Evolutionary conservation across 441 rosid species (phyloP).

Genomic region (Dalechampia spathulata): DNA sequence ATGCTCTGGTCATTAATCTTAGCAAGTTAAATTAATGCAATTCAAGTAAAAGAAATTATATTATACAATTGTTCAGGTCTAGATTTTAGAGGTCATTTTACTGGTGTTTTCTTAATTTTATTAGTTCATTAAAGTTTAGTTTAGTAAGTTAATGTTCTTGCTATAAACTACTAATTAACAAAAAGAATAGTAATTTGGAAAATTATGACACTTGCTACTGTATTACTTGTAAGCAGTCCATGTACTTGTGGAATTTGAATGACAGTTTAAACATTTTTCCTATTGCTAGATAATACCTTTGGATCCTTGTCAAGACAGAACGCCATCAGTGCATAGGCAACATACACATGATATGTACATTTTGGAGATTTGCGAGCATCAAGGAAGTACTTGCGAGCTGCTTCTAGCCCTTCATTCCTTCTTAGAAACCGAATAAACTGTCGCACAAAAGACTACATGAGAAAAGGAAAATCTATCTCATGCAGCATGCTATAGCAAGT

Average conservation of each 20-base stretch:
- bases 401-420: conserved; percentile 92
- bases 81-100: too few relatives aligned
- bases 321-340: conserved; percentile 92
- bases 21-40: too few relatives aligned
- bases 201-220: too few relatives aligned
- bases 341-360: conserved; percentile 88
- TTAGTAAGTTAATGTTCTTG: too few relatives aligned
- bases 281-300: conserved; percentile 43
- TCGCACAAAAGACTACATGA: conserved; percentile 15
- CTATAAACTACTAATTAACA: too few relatives aligned
- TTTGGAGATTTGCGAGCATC: conserved; percentile 84
- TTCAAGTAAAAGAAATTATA: too few relatives aligned
- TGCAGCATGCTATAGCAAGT: background rate
- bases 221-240: too few relatives aligned
- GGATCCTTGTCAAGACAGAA: conserved; percentile 93
- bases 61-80: too few relatives aligned
- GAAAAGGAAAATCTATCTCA: background rate
- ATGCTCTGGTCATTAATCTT: too few relatives aligned
- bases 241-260: background rate
- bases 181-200: too few relatives aligned
- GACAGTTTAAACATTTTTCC: background rate
- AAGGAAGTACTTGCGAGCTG: conserved; percentile 92
- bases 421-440: conserved; percentile 91
- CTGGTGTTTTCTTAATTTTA: too few relatives aligned
- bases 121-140: too few relatives aligned